Evolutionary conservation across 2,329 filamentous ascomycete genomes (phyloP).

Genomic region (Trichoderma sp.): DNA sequence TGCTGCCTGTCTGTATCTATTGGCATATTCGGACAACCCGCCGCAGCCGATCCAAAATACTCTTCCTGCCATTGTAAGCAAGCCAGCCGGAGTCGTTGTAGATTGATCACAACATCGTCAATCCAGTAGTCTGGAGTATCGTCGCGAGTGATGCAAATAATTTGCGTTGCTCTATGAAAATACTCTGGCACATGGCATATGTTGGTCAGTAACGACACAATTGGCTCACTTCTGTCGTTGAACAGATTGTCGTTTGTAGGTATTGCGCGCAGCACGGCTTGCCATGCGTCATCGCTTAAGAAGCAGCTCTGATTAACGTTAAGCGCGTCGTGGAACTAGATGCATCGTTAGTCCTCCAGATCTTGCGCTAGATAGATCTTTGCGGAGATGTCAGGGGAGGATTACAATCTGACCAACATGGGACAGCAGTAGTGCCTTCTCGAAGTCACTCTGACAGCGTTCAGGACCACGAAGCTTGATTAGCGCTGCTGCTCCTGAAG

Average conservation of each 20-base stretch:
- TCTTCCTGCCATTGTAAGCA: conserved; percentile 3
- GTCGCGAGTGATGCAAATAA: conserved; percentile 6
- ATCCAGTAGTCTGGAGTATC: not conserved
- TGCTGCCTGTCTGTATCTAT: conserved; percentile 19
- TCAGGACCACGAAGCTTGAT: conserved; percentile 24
- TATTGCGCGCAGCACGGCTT: conserved; percentile 5
- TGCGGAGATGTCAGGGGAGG: not conserved
- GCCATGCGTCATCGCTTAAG: conserved; percentile 9
- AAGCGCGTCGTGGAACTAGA: conserved; percentile 19
- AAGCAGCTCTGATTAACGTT: conserved; percentile 12
- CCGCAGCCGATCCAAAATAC: not conserved
- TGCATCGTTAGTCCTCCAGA: not conserved
- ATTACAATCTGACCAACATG: conserved; percentile 26
- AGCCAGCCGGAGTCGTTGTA: not conserved
- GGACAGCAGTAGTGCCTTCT: conserved; percentile 20
- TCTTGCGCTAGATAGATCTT: not conserved
- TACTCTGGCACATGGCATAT: conserved; percentile 14
- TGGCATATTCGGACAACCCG: not conserved
- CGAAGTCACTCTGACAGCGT: conserved; percentile 16
- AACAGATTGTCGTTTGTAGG: conserved; percentile 21
- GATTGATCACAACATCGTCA: not conserved
- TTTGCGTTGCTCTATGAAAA: conserved; percentile 14
- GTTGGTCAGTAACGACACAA: conserved; percentile 1
- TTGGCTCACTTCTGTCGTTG: conserved; percentile 15
- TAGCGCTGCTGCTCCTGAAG: conserved; percentile 5